These are phyloP conservation scores for Coix lacrymajobi DNA, from an alignment of 176 grass and related monocot species.

Conservation along the genomic window DNA sequence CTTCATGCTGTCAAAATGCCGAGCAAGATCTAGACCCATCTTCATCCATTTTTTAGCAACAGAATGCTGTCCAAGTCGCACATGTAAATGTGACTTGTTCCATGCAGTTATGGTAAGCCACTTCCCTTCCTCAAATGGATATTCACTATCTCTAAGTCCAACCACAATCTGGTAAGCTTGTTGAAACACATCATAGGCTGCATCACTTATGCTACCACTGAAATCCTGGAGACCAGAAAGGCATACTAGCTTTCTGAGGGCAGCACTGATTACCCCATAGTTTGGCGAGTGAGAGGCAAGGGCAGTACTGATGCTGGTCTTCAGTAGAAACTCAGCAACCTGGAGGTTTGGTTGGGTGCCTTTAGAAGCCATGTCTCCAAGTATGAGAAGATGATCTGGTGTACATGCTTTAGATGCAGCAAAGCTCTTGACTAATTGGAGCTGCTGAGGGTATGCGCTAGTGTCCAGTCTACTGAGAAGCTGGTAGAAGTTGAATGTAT, in stretches of 20 bases:
- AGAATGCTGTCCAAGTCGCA: slow-evolving; percentile 45
- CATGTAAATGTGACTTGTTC: slow-evolving; percentile 66
- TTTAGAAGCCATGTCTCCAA: slow-evolving; percentile 52
- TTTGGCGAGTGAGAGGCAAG: slow-evolving; percentile 66
- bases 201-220: slow-evolving; percentile 51
- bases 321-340: slow-evolving; percentile 69
- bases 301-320: slow-evolving; percentile 48
- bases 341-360: slow-evolving; percentile 52
- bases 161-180: slow-evolving; percentile 86
- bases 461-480: slow-evolving; percentile 55
- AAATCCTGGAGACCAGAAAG: slow-evolving; percentile 51
- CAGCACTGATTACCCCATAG: slow-evolving; percentile 64
- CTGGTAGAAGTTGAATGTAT: slow-evolving; percentile 60
- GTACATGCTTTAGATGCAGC: slow-evolving; percentile 65
- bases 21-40: slow-evolving; percentile 69
- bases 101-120: slow-evolving; percentile 78
- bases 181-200: slow-evolving; percentile 61
- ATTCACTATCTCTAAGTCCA: slow-evolving; percentile 76
- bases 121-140: slow-evolving; percentile 75
- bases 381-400: slow-evolving; percentile 52
- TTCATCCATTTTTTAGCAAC: slow-evolving; percentile 90
- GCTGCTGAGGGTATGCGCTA: slow-evolving; percentile 42
- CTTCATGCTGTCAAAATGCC: slow-evolving; percentile 74
- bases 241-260: slow-evolving; percentile 59
- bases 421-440: slow-evolving; percentile 75